A percentile compares a stretch with the other conserved stretches of the same genome.
These are phyloP conservation scores for Penicillium goetzii DNA, from an alignment of 495 filamentous ascomycete species.

Conservation along the genomic window DNA sequence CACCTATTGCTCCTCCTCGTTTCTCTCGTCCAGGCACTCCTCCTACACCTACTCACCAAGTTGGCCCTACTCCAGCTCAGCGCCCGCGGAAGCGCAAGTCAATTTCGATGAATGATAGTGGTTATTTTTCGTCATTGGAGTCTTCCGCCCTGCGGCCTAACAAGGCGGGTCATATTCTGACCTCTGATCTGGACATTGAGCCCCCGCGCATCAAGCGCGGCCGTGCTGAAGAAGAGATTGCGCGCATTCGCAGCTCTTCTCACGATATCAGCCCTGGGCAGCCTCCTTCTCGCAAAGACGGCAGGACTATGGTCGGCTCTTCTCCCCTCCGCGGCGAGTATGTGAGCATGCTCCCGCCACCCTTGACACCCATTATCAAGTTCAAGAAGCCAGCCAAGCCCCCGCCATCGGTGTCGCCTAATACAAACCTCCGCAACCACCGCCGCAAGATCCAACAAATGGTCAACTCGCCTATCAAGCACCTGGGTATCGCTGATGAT, in stretches of 20 bases:
- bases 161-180: conserved; percentile 61
- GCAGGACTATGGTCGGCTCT: conserved; percentile 53
- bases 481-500: conserved; percentile 65
- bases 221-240: conserved; percentile 93
- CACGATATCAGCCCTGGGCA: conserved; percentile 84
- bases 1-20: conserved; percentile 70
- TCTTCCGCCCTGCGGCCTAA: conserved; percentile 83
- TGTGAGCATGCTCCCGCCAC: conserved; percentile 68
- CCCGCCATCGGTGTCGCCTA: conserved; percentile 87
- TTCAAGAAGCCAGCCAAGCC: conserved; percentile 81
- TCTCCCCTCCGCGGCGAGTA: conserved; percentile 62
- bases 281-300: conserved; percentile 50
- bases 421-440: conserved; percentile 92
- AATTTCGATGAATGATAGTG: conserved; percentile 88
- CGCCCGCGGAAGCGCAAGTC: conserved; percentile 70
- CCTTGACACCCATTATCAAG: conserved; percentile 83
- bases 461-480: conserved; percentile 83
- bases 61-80: conserved; percentile 54
- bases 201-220: conserved; percentile 82
- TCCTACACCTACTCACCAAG: conserved; percentile 63
- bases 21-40: conserved; percentile 72
- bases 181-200: conserved; percentile 72
- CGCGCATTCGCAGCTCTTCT: conserved; percentile 86
- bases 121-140: conserved; percentile 96
- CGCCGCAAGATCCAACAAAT: conserved; percentile 83